Conservation (phyloP, 306 rosid genomes). For the Begonia loranthoides region DNA sequence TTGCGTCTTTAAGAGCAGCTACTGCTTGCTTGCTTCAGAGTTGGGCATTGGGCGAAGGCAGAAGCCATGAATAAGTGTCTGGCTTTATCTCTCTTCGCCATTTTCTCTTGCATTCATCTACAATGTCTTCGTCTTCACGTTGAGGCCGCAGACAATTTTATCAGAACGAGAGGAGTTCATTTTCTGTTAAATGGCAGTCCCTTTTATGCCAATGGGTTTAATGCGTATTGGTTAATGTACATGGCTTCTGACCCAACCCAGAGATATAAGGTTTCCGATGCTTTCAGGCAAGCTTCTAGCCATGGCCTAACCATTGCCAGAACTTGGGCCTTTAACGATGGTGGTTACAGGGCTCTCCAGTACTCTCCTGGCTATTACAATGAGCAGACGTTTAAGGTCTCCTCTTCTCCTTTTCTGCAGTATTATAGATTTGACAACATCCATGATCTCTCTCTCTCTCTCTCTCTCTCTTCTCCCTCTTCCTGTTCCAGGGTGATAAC, state of each 20-base stretch:
- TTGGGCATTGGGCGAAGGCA: neutral
- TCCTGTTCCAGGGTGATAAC: neutral
- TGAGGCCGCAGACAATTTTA: conserved; percentile 56
- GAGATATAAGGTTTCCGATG: conserved; percentile 56
- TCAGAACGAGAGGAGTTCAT: conserved; percentile 58
- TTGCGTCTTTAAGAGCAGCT: no score
- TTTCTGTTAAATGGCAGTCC: conserved; percentile 61
- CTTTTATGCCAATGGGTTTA: conserved; percentile 81
- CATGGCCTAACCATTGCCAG: conserved; percentile 84
- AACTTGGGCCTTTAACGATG: conserved; percentile 97
- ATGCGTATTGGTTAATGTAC: conserved; percentile 90
- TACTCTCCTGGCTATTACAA: conserved; percentile 78
- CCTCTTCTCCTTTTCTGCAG: no score
- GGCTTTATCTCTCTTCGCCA: conserved; percentile 25
- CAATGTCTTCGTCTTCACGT: conserved; percentile 17
- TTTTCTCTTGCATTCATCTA: conserved; percentile 22
- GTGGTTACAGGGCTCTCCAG: conserved; percentile 75
- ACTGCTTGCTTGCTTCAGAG: no score
- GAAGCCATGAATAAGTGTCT: conserved; percentile 42
- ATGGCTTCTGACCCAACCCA: conserved; percentile 74
- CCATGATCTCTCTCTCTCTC: neutral
- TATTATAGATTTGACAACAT: no score
- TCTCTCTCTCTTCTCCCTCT: neutral
- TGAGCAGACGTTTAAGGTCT: conserved; percentile 72
- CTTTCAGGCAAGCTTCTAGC: conserved; percentile 46